phyloP scores from a whole-genome alignment of 1,284 basidiomycete species.

The Binderoboletus segoi region DNA sequence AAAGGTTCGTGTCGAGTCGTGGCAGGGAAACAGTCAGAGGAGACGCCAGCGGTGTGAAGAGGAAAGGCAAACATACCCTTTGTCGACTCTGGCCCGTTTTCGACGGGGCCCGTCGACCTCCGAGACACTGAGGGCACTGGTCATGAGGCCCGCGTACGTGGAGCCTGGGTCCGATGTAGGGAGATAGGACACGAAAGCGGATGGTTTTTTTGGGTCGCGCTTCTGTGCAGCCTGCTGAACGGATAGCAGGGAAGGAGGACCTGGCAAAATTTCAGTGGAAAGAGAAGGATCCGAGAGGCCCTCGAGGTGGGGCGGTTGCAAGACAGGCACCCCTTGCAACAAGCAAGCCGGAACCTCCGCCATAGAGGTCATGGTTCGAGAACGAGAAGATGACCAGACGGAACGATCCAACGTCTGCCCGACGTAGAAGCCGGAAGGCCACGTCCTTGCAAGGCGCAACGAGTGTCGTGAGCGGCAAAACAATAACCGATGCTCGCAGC shows the following conservation, averaged over 20 bases:
- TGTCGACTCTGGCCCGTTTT: conserved; percentile 72
- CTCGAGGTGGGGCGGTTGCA: conserved; percentile 76
- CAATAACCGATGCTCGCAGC: conserved; percentile 18
- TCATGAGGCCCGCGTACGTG: conserved; percentile 73
- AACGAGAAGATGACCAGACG: conserved; percentile 27
- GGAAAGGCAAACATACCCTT: conserved; percentile 56
- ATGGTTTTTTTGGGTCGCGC: conserved; percentile 75
- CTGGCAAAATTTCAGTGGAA: conserved; percentile 83
- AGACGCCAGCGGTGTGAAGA: conserved; percentile 18
- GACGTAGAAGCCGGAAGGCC: conserved; percentile 21
- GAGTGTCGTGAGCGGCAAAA: conserved; percentile 26
- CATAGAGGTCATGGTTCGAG: conserved; percentile 59
- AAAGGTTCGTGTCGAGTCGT: conserved; percentile 27
- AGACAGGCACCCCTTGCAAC: conserved; percentile 65
- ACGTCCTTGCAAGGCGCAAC: conserved; percentile 19
- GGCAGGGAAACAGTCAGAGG: conserved; percentile 21
- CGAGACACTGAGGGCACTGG: conserved; percentile 60
- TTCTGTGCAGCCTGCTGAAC: conserved; percentile 65
- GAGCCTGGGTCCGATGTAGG: conserved; percentile 80
- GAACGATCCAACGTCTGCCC: conserved; percentile 14
- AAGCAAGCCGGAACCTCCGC: conserved; percentile 67
- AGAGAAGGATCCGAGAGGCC: conserved; percentile 63
- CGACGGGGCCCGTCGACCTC: conserved; percentile 62
- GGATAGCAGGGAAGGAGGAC: conserved; percentile 70
- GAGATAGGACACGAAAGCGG: conserved; percentile 68